Evolutionary conservation across 352 stramenopile species (phyloP), one percentile per base, ranked within the genome.

Genomic region (Globisporangium cystogenes): DNA sequence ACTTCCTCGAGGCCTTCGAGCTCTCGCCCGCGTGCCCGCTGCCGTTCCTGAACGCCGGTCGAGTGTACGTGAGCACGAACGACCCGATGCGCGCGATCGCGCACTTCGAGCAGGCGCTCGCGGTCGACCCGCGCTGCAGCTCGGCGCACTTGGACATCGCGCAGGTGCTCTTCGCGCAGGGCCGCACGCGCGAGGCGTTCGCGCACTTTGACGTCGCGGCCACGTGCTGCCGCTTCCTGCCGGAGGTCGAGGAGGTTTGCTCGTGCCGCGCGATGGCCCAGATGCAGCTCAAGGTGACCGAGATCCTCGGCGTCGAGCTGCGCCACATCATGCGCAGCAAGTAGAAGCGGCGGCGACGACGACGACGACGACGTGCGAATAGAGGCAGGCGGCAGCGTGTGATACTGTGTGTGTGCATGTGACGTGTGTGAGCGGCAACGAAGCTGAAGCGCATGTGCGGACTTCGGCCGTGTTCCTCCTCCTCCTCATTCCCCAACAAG

Each of bases 251-350:
- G 48, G 83, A 92, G 50, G 81, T 87, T 29, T 93, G 82, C 23
- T 67, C 83, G 11, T 86, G 79, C 50, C 65, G 79, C 46, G 69
- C 74, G 33, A 90, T 93, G 71, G 83, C 83, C n/a, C 80, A 74
- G 50, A 92, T 92, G 81, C 83, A 93, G 68, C 73, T 91, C 35
- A 74, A 84, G 53, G 83, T 88, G 35, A 91, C 79, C 29, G 80
- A 90, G 47, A 92, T 94, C 42, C 70, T 94, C 20, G 83, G 81
- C 44, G 83, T 94, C 41, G 81, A 94, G 54, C 64, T 94, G 51
- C 77, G 81, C 51, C 83, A 94, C 66, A 88, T 92, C 64, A 88
- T 92, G 81, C 76, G 78, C 37, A 73, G 71, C 60, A 89, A 90
- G 65, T 90, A 75, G 53, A 41, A 24, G 8, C 18, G 11, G 3